Evolutionary conservation across 2,329 filamentous ascomycete genomes (phyloP), one percentile per base, ranked within the genome.

Genomic region (Kalmusia sp.): DNA sequence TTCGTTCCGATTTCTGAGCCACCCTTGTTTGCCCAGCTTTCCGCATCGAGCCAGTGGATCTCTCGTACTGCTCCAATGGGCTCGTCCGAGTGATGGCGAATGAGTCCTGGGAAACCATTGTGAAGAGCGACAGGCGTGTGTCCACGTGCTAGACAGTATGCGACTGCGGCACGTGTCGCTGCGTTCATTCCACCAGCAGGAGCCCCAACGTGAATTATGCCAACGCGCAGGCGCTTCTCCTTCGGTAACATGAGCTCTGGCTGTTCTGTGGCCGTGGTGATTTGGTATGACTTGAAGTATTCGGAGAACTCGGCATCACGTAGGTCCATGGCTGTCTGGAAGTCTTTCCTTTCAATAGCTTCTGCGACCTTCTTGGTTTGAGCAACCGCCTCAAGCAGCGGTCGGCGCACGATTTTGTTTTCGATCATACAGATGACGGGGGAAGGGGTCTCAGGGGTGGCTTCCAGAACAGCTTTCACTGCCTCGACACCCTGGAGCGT

Each of bases 131-230:
- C 76, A 3, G 95, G 91, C 47, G 91, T 92, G 74, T 99, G 95
- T n/a, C 95, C 95, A 54, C 92, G 87, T 38, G 90, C 90, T 52
- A 96, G 76, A 73, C 93, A 98, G 80, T 97, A 97, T 27, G 92
- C 92, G 15, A 97, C 93, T 12, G 91, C 93, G 25, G 92, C 93
- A 63, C 95, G 87, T 17, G 96, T 95, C 35, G 95, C 95, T 24
- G 93, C 93, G 76, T 99, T 99, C 91, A 99, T 98, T 67, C 95
- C 95, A 75, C 95, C 95, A 25, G 95, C 95, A 6, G 95, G 95
- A 11, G 95, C 95, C 67, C 95, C 95, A 21, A 98, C 93, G 68
- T 98, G 96, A 76, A 99, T 91, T 69, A 99, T 96, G 43, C 92
- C 95, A 67, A 99, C 91, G 62, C 87, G 88, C 91, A 98, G 92